These are phyloP conservation scores for Colletotrichum tabaci DNA, from an alignment of 2,329 filamentous ascomycete genomes.

Conservation along the genomic window DNA sequence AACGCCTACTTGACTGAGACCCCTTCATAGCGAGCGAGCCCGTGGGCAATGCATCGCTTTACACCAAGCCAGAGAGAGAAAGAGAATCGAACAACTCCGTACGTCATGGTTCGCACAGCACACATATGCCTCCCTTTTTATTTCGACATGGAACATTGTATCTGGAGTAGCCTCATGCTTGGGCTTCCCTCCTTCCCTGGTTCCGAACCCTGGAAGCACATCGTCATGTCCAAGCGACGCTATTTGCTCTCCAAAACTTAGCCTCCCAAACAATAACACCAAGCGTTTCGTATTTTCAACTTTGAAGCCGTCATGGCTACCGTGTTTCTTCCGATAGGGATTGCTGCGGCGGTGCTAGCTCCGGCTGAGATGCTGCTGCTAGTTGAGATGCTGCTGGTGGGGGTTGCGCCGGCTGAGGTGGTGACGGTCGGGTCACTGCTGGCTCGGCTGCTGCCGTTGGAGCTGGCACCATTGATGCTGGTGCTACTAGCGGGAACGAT, in stretches of 20 bases:
- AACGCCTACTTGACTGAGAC: constrained; percentile 36
- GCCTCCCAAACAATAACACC: constrained; percentile 8
- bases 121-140: constrained; percentile 28
- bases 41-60: constrained; percentile 38
- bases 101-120: constrained; percentile 40
- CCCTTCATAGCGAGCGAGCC: constrained; percentile 40
- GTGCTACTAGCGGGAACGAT: neutral
- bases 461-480: neutral
- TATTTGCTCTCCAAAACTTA: constrained; percentile 6
- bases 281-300: constrained; percentile 10
- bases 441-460: constrained; percentile 12
- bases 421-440: too few species aligned
- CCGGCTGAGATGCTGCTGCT: constrained; percentile 11
- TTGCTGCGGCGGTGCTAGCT: constrained; percentile 12
- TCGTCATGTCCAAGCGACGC: constrained; percentile 17
- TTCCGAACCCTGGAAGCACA: constrained; percentile 15
- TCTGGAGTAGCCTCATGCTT: constrained; percentile 17
- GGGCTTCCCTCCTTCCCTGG: neutral
- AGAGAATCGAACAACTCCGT: constrained; percentile 42
- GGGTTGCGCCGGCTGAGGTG: neutral
- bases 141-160: constrained; percentile 13
- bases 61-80: constrained; percentile 40
- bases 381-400: constrained; percentile 1
- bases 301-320: constrained; percentile 17
- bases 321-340: constrained; percentile 20